phyloP scores from a whole-genome alignment of 805 yeast species.

The Candida chilensis region DNA sequence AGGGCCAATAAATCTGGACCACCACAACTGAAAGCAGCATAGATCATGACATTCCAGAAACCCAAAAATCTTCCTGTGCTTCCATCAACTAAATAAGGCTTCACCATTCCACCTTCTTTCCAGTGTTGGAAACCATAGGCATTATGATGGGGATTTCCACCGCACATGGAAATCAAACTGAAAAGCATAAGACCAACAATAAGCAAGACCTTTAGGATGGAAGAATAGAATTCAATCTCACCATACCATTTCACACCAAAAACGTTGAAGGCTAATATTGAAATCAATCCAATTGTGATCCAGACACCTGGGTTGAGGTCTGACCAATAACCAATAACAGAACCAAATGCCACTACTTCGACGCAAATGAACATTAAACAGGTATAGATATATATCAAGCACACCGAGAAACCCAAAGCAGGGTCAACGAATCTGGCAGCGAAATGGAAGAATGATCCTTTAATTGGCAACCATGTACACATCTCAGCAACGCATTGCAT shows the following conservation, averaged over 20 bases:
- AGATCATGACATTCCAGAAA: constrained; percentile 52
- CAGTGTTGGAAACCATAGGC: constrained; percentile 25
- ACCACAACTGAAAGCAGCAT: constrained; percentile 50
- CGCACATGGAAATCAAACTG: constrained; percentile 23
- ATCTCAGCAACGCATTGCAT: constrained; percentile 27
- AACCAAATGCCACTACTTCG: constrained; percentile 16
- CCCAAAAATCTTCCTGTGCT: constrained; percentile 56
- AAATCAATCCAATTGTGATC: constrained; percentile 13
- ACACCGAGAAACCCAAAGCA: constrained; percentile 23
- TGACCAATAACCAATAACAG: no score
- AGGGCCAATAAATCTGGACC: constrained; percentile 60
- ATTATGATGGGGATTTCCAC: constrained; percentile 22
- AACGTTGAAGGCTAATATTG: constrained; percentile 19
- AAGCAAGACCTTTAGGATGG: constrained; percentile 20
- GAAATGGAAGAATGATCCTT: constrained; percentile 19
- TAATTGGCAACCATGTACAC: constrained; percentile 20
- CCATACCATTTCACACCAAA: constrained; percentile 36
- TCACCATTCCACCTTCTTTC: constrained; percentile 21
- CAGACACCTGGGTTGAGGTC: constrained; percentile 19
- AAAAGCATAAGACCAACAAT: constrained; percentile 22
- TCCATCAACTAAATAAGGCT: constrained; percentile 35
- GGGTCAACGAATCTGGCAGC: constrained; percentile 26
- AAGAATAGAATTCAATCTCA: constrained; percentile 21
- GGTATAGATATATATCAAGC: constrained; percentile 20
- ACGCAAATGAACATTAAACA: constrained; percentile 22